These are phyloP conservation scores for Hevea brasiliensis DNA, from an alignment of 345 rosid species.

Conservation along the genomic window DNA sequence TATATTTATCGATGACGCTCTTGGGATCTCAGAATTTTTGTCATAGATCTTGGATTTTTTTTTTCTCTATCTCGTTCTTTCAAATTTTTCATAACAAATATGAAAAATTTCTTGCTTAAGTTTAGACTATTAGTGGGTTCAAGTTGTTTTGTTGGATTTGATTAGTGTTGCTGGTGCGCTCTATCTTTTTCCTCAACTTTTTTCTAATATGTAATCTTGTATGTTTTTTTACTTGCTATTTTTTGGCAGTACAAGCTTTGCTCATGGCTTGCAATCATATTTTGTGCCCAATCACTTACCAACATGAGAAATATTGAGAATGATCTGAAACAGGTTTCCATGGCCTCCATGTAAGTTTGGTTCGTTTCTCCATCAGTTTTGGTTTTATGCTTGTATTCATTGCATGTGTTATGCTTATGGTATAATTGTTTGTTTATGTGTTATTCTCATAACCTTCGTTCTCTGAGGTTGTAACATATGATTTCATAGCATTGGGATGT, in stretches of 20 bases:
- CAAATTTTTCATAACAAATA: too few species aligned
- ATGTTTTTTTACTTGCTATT: background rate
- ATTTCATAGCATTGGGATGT: background rate
- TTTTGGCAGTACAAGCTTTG: constrained; percentile 78
- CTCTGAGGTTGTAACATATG: background rate
- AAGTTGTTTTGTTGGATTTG: background rate
- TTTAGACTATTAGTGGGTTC: background rate
- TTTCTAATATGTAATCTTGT: background rate
- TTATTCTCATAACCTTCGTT: background rate
- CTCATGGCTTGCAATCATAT: constrained; percentile 95
- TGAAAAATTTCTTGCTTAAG: too few species aligned
- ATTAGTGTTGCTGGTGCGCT: background rate
- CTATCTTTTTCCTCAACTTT: background rate
- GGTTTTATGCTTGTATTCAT: background rate
- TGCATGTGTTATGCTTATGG: background rate
- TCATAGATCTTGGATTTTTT: too few species aligned
- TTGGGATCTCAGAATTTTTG: too few species aligned
- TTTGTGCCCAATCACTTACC: constrained; percentile 87
- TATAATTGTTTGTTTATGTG: background rate
- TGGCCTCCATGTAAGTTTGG: constrained; percentile 86
- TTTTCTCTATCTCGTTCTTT: too few species aligned
- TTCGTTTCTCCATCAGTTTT: background rate
- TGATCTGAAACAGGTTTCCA: constrained; percentile 95
- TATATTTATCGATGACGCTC: too few species aligned
- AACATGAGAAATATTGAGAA: constrained; percentile 86